Evolutionary conservation across 305 asterid genomes (phyloP).

Genomic region (Fraxinus latifolia): DNA sequence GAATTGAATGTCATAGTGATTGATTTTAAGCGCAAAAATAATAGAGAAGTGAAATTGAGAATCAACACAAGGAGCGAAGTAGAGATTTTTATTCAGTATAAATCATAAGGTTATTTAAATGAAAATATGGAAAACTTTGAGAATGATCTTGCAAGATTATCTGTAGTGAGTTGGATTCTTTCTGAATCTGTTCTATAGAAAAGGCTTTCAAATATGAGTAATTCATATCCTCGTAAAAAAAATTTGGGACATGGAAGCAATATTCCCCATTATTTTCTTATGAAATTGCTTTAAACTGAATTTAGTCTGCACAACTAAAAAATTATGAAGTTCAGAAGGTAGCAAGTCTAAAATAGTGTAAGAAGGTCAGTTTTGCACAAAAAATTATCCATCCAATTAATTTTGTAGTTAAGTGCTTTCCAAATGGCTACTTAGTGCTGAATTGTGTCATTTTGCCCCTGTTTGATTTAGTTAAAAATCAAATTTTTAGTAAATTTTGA

Average conservation of each 20-base stretch:
- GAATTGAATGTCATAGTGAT: not conserved
- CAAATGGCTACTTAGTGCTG: not conserved
- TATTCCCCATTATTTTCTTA: not conserved
- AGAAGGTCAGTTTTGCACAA: not conserved
- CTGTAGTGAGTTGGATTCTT: not conserved
- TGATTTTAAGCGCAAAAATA: not conserved
- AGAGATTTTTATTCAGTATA: not conserved
- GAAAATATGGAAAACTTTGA: not conserved
- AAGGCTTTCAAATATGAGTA: not conserved
- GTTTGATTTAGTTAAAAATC: not conserved
- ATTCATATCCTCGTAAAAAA: not conserved
- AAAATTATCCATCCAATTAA: not conserved
- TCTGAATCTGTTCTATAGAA: not conserved
- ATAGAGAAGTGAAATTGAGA: not conserved
- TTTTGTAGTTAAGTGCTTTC: not conserved
- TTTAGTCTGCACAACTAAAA: not conserved
- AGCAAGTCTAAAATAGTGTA: not conserved
- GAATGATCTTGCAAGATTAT: constrained; percentile 1
- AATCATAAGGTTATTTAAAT: not conserved
- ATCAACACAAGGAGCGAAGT: not conserved
- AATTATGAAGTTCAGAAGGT: not conserved
- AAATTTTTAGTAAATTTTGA: not conserved
- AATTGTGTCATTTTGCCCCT: not conserved
- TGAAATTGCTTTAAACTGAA: not conserved
- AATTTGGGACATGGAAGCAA: not conserved